Conservation (phyloP, 768 basidiomycete genomes). For the Pulveroboletus sp. region DNA sequence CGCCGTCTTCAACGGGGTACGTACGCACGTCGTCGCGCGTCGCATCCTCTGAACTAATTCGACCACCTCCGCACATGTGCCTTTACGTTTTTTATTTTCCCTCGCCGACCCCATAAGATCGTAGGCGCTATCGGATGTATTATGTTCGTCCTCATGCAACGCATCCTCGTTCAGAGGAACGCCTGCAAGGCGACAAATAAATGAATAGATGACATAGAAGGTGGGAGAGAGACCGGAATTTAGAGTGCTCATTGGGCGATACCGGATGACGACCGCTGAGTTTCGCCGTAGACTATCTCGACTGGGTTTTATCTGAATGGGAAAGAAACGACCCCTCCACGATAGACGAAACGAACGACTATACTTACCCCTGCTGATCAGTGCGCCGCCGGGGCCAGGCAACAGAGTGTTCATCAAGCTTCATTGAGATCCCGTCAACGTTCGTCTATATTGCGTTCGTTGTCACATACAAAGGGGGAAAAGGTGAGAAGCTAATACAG, state of each 20-base stretch:
- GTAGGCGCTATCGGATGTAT: conserved; percentile 19
- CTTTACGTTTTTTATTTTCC: background rate
- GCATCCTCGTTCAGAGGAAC: conserved; percentile 11
- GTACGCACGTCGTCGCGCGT: conserved; percentile 1
- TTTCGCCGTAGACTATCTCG: too few species aligned
- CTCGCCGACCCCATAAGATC: conserved; percentile 8
- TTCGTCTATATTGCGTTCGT: conserved; percentile 10
- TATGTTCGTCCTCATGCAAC: conserved; percentile 26
- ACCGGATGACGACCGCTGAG: too few species aligned
- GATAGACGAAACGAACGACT: too few species aligned
- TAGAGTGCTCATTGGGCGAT: too few species aligned
- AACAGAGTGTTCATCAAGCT: too few species aligned
- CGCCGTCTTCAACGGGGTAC: conserved; percentile 47
- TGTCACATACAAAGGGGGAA: background rate
- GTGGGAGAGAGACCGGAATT: too few species aligned
- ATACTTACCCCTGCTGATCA: too few species aligned
- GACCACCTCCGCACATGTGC: background rate
- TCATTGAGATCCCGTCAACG: background rate
- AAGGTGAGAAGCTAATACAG: conserved; percentile 4
- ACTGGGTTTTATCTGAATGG: too few species aligned
- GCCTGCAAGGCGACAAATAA: background rate
- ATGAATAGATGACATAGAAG: background rate
- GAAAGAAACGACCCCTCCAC: too few species aligned
- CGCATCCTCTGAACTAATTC: background rate
- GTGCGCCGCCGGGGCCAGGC: too few species aligned